Evolutionary conservation across 1,284 basidiomycete genomes (phyloP), one percentile per base, ranked within the genome.

Genomic region (Anthracocystis panici-leucophaei): DNA sequence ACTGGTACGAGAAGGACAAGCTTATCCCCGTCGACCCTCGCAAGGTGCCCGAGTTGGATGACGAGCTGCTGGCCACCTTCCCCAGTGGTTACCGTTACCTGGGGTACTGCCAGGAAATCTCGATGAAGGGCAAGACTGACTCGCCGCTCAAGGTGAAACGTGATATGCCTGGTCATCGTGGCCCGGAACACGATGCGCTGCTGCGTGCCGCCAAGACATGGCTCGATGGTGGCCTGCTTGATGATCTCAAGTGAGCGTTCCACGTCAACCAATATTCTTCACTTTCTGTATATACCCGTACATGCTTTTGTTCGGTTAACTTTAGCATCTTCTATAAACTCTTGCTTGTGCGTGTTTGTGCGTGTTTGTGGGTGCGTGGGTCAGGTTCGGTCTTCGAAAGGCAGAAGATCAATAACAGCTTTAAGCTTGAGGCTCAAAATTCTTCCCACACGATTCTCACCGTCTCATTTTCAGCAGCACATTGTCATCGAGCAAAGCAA

Each of bases 1-100:
- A 55, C 49, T 78, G 78, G 58, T 81, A 80, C 60, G 83, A 85
- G 45, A 81, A 83, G 62, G 83, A 85, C 60, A 78, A 76, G 56
- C 57, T 78, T 23, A 77, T 67, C 14, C 74, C 82, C 18, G 79
- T 84, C 2, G 82, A 84, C 58, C 80, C 81, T 0, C 53, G 78
- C n/a, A 72, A 72, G 41, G 53, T 82, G 20, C 82, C 83, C 0
- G 42, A 58, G 3, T 65, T 79, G 38, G 83, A 85, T 49, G 76
- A 79, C 20, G 77, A 56, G 7, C 75, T 81, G 59, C 75, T 85
- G 16, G 58, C 61, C 1, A 57, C 53, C 8, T 82, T 80, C 61
- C 83, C 81, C 1, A 59, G 66, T 2, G 83, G 82, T 5, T 84
- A 84, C 53, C 69, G 73, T 48, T 48, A 51, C 41, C 53, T 61